phyloP scores from a whole-genome alignment of 2,329 filamentous ascomycete genomes.

The Scolecobasidium constrictum region DNA sequence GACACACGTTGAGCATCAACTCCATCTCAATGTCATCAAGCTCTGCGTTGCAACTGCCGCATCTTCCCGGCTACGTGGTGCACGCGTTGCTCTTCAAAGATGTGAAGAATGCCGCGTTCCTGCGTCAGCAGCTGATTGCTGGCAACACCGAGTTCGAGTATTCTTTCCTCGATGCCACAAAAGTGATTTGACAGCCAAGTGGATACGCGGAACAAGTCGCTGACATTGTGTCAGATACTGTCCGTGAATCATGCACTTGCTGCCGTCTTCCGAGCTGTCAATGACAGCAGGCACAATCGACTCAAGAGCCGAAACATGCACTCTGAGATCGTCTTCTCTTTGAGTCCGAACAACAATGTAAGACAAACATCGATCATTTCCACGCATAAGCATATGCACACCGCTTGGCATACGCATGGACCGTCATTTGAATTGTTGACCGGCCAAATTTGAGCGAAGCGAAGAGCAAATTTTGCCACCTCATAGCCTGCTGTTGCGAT shows the following conservation, averaged over 20 bases:
- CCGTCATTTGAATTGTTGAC: constrained; percentile 8
- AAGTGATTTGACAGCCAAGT: constrained; percentile 37
- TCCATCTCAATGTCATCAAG: constrained; percentile 5
- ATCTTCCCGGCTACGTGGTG: constrained; percentile 60
- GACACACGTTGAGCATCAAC: no score
- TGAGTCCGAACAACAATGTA: constrained; percentile 78
- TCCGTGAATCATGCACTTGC: constrained; percentile 64
- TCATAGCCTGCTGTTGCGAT: neutral
- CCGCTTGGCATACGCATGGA: constrained; percentile 2
- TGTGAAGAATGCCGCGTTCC: constrained; percentile 64
- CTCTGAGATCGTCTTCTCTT: constrained; percentile 72
- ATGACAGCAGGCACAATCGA: constrained; percentile 47
- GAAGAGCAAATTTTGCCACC: constrained; percentile 8
- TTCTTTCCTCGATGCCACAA: constrained; percentile 78
- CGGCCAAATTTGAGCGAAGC: constrained; percentile 8
- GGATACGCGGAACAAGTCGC: neutral
- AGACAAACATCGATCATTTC: constrained; percentile 14
- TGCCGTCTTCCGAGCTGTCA: constrained; percentile 67
- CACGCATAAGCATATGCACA: neutral
- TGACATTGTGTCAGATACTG: constrained; percentile 39
- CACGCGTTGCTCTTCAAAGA: constrained; percentile 66
- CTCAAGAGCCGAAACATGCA: constrained; percentile 78
- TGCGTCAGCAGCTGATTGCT: constrained; percentile 74
- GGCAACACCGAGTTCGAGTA: constrained; percentile 85
- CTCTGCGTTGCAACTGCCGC: constrained; percentile 52